Conservation (phyloP, 2,329 filamentous ascomycete species). For the Ustulina deusta region DNA sequence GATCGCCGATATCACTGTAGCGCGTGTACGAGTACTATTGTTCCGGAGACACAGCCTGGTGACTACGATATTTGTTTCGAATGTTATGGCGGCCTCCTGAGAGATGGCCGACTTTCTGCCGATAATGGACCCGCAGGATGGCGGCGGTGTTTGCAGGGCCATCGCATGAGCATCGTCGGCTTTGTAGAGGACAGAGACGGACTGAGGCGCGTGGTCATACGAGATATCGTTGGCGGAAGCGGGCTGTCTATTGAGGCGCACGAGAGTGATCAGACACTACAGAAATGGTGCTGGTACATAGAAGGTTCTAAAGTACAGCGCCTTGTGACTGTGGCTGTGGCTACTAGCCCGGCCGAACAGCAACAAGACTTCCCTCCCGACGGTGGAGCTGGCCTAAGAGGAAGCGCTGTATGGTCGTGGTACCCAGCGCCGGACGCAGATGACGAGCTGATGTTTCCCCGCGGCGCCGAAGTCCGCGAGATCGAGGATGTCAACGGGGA, state of each 20-base stretch:
- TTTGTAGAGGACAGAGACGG: conserved; percentile 78
- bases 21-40: conserved; percentile 70
- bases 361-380: conserved; percentile 73
- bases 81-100: conserved; percentile 79
- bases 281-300: conserved; percentile 65
- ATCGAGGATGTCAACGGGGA: conserved; percentile 89
- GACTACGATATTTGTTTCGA: conserved; percentile 86
- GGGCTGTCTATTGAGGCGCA: conserved; percentile 72
- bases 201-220: conserved; percentile 74
- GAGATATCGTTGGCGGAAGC: conserved; percentile 82
- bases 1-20: conserved; percentile 84
- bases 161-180: conserved; percentile 85
- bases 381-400: conserved; percentile 75
- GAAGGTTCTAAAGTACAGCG: conserved; percentile 57
- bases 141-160: conserved; percentile 82
- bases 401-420: conserved; percentile 80
- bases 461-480: conserved; percentile 84
- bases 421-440: conserved; percentile 73
- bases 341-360: conserved; percentile 55
- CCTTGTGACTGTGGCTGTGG: conserved; percentile 65
- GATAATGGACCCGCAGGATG: conserved; percentile 86
- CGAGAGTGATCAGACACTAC: conserved; percentile 54
- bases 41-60: conserved; percentile 65
- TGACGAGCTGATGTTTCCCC: conserved; percentile 87
- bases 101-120: conserved; percentile 71